phyloP scores from a whole-genome alignment of 345 rosid genomes.

The Toxicodendron radicans region DNA sequence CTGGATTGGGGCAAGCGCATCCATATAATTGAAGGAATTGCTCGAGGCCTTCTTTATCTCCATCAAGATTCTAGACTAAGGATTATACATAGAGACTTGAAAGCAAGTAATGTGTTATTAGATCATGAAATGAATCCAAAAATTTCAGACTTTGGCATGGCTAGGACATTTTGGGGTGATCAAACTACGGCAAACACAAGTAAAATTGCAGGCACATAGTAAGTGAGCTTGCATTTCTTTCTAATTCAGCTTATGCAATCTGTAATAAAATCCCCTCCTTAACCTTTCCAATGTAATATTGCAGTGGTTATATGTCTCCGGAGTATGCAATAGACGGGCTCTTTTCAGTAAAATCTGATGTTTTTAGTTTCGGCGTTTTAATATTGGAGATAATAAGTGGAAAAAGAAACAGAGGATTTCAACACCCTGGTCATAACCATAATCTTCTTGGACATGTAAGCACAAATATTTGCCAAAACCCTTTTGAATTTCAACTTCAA shows the following conservation, averaged over 20 bases:
- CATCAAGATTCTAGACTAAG: slow-evolving; percentile 33
- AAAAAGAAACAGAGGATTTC: slow-evolving; percentile 27
- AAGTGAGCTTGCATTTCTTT: not conserved
- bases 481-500: too few species aligned
- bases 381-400: slow-evolving; percentile 34
- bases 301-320: slow-evolving; percentile 35
- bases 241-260: not conserved
- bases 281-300: not conserved
- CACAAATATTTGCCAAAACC: not conserved
- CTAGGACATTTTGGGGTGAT: slow-evolving; percentile 41
- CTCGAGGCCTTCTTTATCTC: slow-evolving; percentile 31
- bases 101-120: slow-evolving; percentile 43
- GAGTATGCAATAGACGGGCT: slow-evolving; percentile 28
- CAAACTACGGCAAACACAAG: slow-evolving; percentile 37
- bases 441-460: slow-evolving; percentile 26
- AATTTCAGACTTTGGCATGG: slow-evolving; percentile 51
- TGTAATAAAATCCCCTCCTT: not conserved
- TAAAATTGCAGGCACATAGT: slow-evolving; percentile 49
- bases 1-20: slow-evolving; percentile 18
- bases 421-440: slow-evolving; percentile 17
- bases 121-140: slow-evolving; percentile 42
- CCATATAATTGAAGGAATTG: slow-evolving; percentile 21
- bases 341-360: slow-evolving; percentile 35
- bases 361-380: slow-evolving; percentile 36
- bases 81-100: slow-evolving; percentile 34